These are phyloP conservation scores for Calonectria fujianensis DNA, from an alignment of 2,329 filamentous ascomycete genomes.

Conservation along the genomic window DNA sequence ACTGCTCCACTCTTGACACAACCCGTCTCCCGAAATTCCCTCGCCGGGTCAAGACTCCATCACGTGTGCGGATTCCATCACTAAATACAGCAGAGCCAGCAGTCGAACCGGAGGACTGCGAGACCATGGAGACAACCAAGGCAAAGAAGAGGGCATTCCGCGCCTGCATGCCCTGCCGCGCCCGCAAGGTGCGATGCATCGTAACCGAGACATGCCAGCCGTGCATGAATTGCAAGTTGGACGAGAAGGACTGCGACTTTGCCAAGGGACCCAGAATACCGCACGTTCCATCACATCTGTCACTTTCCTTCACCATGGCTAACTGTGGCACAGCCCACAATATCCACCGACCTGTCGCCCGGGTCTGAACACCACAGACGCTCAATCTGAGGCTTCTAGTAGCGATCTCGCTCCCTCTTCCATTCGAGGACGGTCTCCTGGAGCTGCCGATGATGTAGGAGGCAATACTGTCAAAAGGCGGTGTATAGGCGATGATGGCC, in stretches of 20 bases:
- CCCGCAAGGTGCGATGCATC: conserved; percentile 53
- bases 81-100: background rate
- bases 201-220: conserved; percentile 47
- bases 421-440: conserved; percentile 8
- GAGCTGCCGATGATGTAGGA: conserved; percentile 17
- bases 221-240: conserved; percentile 53
- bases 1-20: conserved; percentile 35
- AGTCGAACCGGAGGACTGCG: background rate
- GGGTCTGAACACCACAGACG: conserved; percentile 8
- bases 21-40: conserved; percentile 25
- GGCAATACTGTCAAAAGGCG: conserved; percentile 4
- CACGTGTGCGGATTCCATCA: background rate
- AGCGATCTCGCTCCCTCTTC: conserved; percentile 21
- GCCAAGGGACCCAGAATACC: conserved; percentile 46
- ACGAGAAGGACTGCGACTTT: conserved; percentile 52
- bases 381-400: conserved; percentile 24
- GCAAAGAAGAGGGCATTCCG: conserved; percentile 47
- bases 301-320: background rate
- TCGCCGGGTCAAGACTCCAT: conserved; percentile 13
- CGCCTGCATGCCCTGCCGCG: conserved; percentile 50
- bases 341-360: conserved; percentile 8
- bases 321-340: conserved; percentile 13
- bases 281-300: conserved; percentile 17
- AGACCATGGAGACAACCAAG: conserved; percentile 40
- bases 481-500: background rate